A percentile compares a stretch with the other conserved stretches of the same genome.
These are phyloP conservation scores for Linnemannia zychae DNA, from an alignment of 192 early-diverging fungal genomes.

Conservation along the genomic window DNA sequence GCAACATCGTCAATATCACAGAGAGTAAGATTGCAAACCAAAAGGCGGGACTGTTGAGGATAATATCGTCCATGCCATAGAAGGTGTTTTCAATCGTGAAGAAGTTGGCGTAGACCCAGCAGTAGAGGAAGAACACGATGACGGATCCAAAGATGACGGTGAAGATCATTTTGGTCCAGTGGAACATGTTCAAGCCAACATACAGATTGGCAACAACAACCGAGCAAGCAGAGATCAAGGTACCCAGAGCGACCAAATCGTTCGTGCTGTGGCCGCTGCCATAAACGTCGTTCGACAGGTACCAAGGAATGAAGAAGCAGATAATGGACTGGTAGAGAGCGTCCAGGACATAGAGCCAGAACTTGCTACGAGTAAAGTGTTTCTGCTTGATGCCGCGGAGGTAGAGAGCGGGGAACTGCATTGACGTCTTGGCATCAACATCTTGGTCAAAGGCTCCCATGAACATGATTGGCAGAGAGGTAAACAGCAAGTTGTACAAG, in stretches of 20 bases:
- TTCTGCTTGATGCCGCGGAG: conserved; percentile 77
- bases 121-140: conserved; percentile 54
- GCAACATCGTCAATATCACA: conserved; percentile 75
- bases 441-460: conserved; percentile 90
- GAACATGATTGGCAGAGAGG: conserved; percentile 84
- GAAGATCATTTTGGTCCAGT: conserved; percentile 82
- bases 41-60: conserved; percentile 76
- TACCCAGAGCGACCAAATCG: conserved; percentile 79
- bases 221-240: conserved; percentile 77
- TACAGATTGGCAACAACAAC: conserved; percentile 85
- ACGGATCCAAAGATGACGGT: conserved; percentile 61
- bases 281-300: conserved; percentile 61
- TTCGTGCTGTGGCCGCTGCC: conserved; percentile 61
- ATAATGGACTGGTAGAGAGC: conserved; percentile 80
- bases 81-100: conserved; percentile 60
- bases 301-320: conserved; percentile 76
- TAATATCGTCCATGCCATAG: conserved; percentile 64
- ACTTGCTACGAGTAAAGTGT: conserved; percentile 79
- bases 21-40: conserved; percentile 77
- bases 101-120: conserved; percentile 57
- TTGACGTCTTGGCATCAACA: conserved; percentile 72
- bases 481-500: conserved; percentile 91
- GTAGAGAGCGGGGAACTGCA: conserved; percentile 86
- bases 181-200: conserved; percentile 78
- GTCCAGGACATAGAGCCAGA: conserved; percentile 82